These are phyloP conservation scores for Saccharomycopsis selenospora DNA, from an alignment of 805 yeast genomes.

Conservation along the genomic window DNA sequence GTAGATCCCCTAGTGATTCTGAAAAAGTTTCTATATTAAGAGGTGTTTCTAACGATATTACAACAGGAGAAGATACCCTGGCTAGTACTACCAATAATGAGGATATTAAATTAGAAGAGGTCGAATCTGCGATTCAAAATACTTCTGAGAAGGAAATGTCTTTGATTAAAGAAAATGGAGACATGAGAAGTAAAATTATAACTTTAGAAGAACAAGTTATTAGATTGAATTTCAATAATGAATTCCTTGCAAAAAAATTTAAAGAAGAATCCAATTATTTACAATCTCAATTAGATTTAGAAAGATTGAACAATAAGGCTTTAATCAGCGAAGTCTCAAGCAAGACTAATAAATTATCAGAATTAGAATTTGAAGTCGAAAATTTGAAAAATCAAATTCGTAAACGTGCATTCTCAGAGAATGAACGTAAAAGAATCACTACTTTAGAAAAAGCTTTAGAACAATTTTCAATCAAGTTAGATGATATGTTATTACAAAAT, in stretches of 20 bases:
- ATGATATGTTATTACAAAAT: conserved; percentile 59
- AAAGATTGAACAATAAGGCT: conserved; percentile 18
- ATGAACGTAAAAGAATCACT: conserved; percentile 42
- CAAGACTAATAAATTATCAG: conserved; percentile 28
- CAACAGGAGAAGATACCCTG: neutral
- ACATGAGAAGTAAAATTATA: neutral
- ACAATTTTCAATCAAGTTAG: conserved; percentile 49
- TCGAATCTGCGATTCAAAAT: neutral
- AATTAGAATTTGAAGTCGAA: conserved; percentile 38
- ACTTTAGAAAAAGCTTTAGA: conserved; percentile 52
- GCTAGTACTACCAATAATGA: neutral
- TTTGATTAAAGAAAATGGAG: neutral
- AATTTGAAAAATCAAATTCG: conserved; percentile 31
- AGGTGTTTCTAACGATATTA: neutral
- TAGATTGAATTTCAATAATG: neutral
- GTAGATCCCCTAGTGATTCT: conserved; percentile 6
- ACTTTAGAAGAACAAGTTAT: neutral
- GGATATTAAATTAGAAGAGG: neutral
- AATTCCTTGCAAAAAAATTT: conserved; percentile 1
- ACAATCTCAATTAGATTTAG: conserved; percentile 18
- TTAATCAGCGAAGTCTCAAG: conserved; percentile 24
- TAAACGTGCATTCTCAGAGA: conserved; percentile 24
- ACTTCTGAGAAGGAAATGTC: conserved; percentile 15
- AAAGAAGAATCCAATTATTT: conserved; percentile 13
- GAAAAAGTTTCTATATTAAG: neutral